Base-by-base conservation (phyloP, 2,329 filamentous ascomycete species). In the Clarireedia monteithiana region DNA sequence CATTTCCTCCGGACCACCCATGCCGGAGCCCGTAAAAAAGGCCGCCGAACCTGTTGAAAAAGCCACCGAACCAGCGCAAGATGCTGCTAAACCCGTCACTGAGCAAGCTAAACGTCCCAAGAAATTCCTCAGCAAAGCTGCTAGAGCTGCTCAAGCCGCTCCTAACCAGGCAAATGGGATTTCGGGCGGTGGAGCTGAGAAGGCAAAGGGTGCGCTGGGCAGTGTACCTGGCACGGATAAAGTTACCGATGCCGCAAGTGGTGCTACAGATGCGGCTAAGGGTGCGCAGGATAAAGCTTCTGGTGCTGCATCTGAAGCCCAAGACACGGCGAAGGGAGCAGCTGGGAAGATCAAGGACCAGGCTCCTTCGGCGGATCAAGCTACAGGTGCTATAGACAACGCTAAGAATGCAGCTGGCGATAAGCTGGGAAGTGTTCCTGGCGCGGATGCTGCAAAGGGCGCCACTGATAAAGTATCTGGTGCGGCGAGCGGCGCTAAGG, bases 81-180 rank as follows among this genome's bases (percentile, higher is more conserved):
- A 55, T 20, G 47, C 27, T 17, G 26, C 53, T 17, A 44, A 55
- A n/a, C 14, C 53, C 10, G 20, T 39, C 12, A 52, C 49, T 9
- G 53, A 55, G 10, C 27, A 47, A 15, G 39, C 6, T 10, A 50
- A 55, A 36, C 47, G 47, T 2, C 53, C 53, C 4, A 55, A 55
- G 53, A 55, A 55, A 14, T 55, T 55, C 20, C 20, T 55, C 7
- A 53, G 54, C 23, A 56, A 56, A 40, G 48, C 54, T 38, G 46
- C 48, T 15, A 53, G 52, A 27, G 23, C 48, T 5, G 48, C 54
- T 6, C 54, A 56, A 42, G 27, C 36, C 10, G 48, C 4, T 9
- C 23, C 30, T 6, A 42, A 55, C 23, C 50, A 51, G 12, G 48
- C 48, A 15, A 50, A 56, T 39, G 54, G 45, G 5, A 12, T 20